Evolutionary conservation across 306 rosid genomes (phyloP), one percentile per base, ranked within the genome.

Genomic region (Echinosophora koreensis): DNA sequence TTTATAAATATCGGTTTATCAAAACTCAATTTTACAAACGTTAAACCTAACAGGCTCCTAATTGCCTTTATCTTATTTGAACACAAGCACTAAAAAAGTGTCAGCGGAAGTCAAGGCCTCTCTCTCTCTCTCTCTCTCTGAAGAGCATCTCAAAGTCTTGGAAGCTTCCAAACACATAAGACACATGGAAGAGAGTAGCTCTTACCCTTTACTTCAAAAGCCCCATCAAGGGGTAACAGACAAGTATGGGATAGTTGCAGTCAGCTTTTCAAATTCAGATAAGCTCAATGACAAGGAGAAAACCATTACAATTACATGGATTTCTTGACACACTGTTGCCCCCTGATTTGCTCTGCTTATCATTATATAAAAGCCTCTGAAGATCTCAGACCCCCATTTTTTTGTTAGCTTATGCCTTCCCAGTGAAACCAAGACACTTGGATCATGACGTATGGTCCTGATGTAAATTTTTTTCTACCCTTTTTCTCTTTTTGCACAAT

Each of bases 201-300:
- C 55, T 82, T 71, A 18, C 86, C 87, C 87, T 87, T 84, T 58
- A 80, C 78, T 27, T 69, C 75, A 81, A 84, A 79, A 82, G 69
- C 85, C 86, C 87, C 77, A 82, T 93, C 90, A 92, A 89, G 66
- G 69, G 80, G 87, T 84, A 89, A 73, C 84, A 83, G 86, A 89
- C 93, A 87, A 87, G 77, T 83, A 69, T 63, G 27, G 74, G 60
- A 84, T 75, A 71, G 83, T 78, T 75, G 73, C 76, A 67, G 77
- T 80, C 88, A 62, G 56, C 74, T 89, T 91, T 92, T 85, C 81
- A 81, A 84, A 81, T 81, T 74, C 74, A 74, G 80, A 41, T 69
- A 55, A 18, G 82, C 74, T 62, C 68, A 51, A 71, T 71, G 96
- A 85, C 95, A 86, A 82, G 87, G 73, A 83, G 88, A 88, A 84